phyloP scores from a whole-genome alignment of 164 flowering plant genomes.

The Platanus orientalis region DNA sequence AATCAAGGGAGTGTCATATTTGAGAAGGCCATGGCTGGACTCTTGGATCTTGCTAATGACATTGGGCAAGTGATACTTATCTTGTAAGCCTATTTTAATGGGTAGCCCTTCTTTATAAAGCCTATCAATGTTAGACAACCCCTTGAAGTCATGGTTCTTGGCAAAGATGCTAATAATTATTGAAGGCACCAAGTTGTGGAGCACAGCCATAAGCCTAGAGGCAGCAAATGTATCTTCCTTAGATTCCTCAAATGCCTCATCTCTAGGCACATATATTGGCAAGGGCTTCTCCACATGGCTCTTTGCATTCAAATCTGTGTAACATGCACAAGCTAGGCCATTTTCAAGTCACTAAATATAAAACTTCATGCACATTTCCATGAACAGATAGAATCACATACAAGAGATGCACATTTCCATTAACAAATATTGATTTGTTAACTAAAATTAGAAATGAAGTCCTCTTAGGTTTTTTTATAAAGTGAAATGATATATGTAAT shows the following conservation, averaged over 20 bases:
- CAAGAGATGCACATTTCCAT: too few relatives aligned
- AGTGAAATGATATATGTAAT: too few relatives aligned
- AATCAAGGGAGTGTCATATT: slow-evolving; percentile 72
- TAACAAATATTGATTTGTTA: too few relatives aligned
- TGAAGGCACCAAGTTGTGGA: slow-evolving; percentile 72
- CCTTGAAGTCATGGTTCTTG: slow-evolving; percentile 63
- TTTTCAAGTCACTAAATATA: too few relatives aligned
- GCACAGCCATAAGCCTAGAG: slow-evolving; percentile 71
- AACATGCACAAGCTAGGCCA: too few relatives aligned
- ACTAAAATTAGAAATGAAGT: too few relatives aligned
- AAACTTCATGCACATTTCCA: too few relatives aligned
- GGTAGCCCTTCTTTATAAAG: slow-evolving; percentile 78
- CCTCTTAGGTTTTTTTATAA: too few relatives aligned
- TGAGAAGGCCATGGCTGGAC: slow-evolving; percentile 67
- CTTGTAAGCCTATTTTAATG: slow-evolving; percentile 61
- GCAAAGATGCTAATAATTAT: slow-evolving; percentile 67
- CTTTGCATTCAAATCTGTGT: slow-evolving; percentile 59
- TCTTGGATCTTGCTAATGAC: slow-evolving; percentile 47
- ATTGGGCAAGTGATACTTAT: slow-evolving; percentile 65
- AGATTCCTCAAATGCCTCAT: slow-evolving; percentile 93
- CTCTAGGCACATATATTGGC: slow-evolving; percentile 89
- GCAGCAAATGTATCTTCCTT: too few relatives aligned
- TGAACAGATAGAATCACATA: too few relatives aligned
- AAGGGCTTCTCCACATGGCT: slow-evolving; percentile 86
- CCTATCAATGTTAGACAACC: slow-evolving; percentile 65